Evolutionary conservation across 2,329 filamentous ascomycete species (phyloP).

Genomic region (Chrysosporium queenslandicum): DNA sequence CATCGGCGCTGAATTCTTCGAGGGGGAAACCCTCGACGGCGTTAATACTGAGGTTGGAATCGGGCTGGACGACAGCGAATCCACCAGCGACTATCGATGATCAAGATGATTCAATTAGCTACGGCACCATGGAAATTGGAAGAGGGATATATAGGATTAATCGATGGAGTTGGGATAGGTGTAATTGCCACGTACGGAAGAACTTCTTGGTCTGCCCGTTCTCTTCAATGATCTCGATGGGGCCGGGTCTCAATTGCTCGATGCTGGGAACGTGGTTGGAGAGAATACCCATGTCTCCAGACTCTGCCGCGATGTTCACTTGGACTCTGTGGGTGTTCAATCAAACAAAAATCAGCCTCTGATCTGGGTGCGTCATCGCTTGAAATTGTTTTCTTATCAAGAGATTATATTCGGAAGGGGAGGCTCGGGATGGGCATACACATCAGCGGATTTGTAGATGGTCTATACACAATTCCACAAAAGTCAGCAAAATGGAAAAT

Average conservation of each 20-base stretch:
- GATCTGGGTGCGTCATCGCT: slow-evolving; percentile 9
- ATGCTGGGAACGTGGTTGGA: slow-evolving; percentile 98
- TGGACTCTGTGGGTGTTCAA: slow-evolving; percentile 61
- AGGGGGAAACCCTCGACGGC: slow-evolving; percentile 89
- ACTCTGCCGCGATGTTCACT: slow-evolving; percentile 97
- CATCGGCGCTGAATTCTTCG: slow-evolving; percentile 89
- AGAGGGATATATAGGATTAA: not conserved
- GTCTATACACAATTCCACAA: slow-evolving; percentile 37
- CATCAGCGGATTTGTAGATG: slow-evolving; percentile 61
- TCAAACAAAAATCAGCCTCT: slow-evolving; percentile 11
- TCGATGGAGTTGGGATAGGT: not conserved
- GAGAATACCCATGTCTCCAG: slow-evolving; percentile 98
- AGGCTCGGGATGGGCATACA: slow-evolving; percentile 44
- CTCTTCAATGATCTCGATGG: slow-evolving; percentile 95
- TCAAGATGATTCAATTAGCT: not conserved
- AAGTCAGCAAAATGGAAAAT: slow-evolving; percentile 20
- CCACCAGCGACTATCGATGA: slow-evolving; percentile 69
- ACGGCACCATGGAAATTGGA: not conserved
- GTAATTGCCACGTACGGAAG: slow-evolving; percentile 73
- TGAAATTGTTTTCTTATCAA: not conserved
- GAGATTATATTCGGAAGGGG: not conserved
- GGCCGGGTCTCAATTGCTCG: slow-evolving; percentile 94
- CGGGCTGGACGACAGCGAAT: slow-evolving; percentile 92
- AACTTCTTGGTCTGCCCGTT: slow-evolving; percentile 81
- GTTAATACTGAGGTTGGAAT: slow-evolving; percentile 94